Conservation (phyloP, 371 early-diverging fungal species). For the Rhizopus microsporus region DNA sequence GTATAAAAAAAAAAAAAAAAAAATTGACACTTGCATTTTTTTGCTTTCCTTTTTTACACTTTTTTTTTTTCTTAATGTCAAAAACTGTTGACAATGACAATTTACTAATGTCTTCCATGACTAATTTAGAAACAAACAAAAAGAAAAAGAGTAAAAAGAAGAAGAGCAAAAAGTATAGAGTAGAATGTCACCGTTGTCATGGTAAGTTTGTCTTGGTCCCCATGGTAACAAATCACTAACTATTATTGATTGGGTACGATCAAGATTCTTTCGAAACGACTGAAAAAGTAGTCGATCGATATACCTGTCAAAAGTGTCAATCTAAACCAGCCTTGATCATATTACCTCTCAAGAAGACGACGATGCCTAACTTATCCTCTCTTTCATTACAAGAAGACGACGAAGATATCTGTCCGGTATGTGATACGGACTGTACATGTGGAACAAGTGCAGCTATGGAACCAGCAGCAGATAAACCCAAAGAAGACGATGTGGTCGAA, state of each 20-base stretch:
- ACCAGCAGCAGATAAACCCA: slow-evolving; percentile 2
- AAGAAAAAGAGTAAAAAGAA: slow-evolving; percentile 18
- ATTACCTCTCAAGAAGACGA: slow-evolving; percentile 12
- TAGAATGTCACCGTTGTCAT: slow-evolving; percentile 72
- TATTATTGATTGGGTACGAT: too few relatives aligned
- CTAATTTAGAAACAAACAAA: slow-evolving; percentile 3
- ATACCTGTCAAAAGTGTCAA: slow-evolving; percentile 10
- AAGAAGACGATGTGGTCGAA: slow-evolving; percentile 10
- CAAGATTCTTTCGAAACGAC: background rate
- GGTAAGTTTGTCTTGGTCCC: slow-evolving; percentile 19
- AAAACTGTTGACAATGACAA: background rate
- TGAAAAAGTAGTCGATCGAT: slow-evolving; percentile 10
- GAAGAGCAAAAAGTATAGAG: slow-evolving; percentile 22
- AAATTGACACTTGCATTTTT: background rate
- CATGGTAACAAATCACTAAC: background rate
- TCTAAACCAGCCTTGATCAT: slow-evolving; percentile 3
- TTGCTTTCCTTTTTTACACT: background rate
- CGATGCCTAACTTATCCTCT: slow-evolving; percentile 1
- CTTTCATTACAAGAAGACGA: slow-evolving; percentile 28
- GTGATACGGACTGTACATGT: slow-evolving; percentile 65
- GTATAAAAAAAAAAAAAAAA: slow-evolving; percentile 6
- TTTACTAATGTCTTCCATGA: background rate
- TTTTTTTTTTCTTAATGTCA: background rate
- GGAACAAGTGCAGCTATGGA: slow-evolving; percentile 21
- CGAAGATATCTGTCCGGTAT: slow-evolving; percentile 63